Evolutionary conservation across 345 rosid species (phyloP).

Genomic region (Sisymbrium altissimum): DNA sequence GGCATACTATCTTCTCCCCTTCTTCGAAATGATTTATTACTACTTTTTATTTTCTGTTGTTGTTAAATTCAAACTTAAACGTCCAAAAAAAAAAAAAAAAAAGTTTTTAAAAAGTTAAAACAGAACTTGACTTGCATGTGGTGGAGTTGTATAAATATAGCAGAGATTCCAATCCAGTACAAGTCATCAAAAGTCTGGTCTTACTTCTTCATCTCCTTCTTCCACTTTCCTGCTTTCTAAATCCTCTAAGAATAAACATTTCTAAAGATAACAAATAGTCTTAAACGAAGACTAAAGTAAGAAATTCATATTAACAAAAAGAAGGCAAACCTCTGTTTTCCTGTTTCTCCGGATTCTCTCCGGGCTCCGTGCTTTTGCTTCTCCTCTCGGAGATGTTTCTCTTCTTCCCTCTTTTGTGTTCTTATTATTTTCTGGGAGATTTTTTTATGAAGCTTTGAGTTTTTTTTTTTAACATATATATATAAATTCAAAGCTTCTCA

Average conservation of each 20-base stretch:
- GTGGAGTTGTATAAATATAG: conserved; percentile 47
- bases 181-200: conserved; percentile 15
- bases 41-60: background rate
- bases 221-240: conserved; percentile 15
- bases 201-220: background rate
- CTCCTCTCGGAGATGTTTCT: conserved; percentile 29
- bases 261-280: conserved; percentile 38
- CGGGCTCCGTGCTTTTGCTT: conserved; percentile 13
- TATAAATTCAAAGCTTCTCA: conserved; percentile 14
- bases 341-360: conserved; percentile 24
- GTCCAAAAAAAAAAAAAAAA: background rate
- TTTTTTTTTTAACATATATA: background rate
- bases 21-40: background rate
- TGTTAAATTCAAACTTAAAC: background rate
- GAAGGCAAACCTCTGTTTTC: conserved; percentile 17
- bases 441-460: conserved; percentile 11
- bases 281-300: background rate
- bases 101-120: background rate
- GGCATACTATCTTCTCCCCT: conserved; percentile 13
- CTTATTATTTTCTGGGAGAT: conserved; percentile 2
- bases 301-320: background rate
- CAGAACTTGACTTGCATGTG: conserved; percentile 26
- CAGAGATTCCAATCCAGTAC: conserved; percentile 24
- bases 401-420: conserved; percentile 10
- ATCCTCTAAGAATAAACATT: conserved; percentile 45